Evolutionary conservation across 108 stramenopile species (phyloP), one percentile per base, ranked within the genome.

Genomic region (Pseudonitzschia delicatissima): DNA sequence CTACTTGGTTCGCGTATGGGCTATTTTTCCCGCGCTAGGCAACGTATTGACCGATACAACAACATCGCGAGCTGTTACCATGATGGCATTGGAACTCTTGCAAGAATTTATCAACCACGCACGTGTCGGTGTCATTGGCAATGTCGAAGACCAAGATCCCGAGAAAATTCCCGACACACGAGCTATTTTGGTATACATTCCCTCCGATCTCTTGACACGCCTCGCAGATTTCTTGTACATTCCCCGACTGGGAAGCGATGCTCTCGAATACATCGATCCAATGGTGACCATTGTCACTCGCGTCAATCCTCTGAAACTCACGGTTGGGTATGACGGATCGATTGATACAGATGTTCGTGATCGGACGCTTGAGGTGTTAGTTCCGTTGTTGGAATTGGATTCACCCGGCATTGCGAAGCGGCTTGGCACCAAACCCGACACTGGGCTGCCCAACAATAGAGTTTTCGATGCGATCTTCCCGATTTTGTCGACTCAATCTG

Each of bases 271-370:
- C 65, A 62, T 83, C 44, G 86, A 93, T 71, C 92, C 92, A 15
- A 67, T 81, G 5, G 62, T 59, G 55, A 88, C 87, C 53, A 74
- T 84, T 37, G 91, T 89, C 21, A 78, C 71, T 3, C 57, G 80
- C 29, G 84, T 90, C 36, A 80, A 73, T 17, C 71, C 85, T 11
- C 67, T 88, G 44, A 90, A 87, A 45, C 52, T 90, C 26, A 57
- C 78, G 55, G 57, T 62, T 36, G 83, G 87, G 0, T 93, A 93
- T 59, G 92, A 93, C 64, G 74, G 78, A 9, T 82, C 86, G 5
- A 77, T 93, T 9, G 92, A 93, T 55, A 81, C 83, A 25, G 89
- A 93, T 51, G 15, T 93, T 21, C 84, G 92, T 45, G 92, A 93
- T 76, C 83, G 92, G 33, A 65, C 84, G 18, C 75, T 90, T 39